Conservation (phyloP, 1,284 basidiomycete genomes). For the Malassezia dermatis region DNA sequence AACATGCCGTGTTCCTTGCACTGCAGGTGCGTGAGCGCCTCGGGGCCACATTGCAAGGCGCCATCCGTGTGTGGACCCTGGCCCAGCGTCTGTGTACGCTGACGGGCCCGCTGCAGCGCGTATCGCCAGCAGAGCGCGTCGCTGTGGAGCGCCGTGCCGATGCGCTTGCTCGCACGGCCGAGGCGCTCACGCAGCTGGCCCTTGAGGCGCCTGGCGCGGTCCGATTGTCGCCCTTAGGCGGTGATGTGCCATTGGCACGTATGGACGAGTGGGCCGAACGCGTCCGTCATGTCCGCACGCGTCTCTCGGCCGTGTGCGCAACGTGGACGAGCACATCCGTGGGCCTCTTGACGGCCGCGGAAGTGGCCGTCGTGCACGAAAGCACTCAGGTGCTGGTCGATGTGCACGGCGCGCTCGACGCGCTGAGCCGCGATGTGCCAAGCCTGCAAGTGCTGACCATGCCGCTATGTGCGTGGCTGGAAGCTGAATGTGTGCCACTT, state of each 20-base stretch:
- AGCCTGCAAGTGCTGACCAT: neutral
- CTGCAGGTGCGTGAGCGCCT: conserved; percentile 23
- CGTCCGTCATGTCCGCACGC: neutral
- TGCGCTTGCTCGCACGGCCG: neutral
- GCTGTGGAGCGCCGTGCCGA: neutral
- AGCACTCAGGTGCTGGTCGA: neutral
- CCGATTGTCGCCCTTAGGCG: neutral
- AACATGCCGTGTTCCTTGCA: conserved; percentile 54
- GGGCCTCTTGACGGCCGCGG: neutral
- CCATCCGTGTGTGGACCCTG: neutral
- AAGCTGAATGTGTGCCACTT: neutral
- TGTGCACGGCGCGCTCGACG: neutral
- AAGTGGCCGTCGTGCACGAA: neutral
- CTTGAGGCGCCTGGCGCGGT: neutral
- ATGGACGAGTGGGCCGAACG: neutral
- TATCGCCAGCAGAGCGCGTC: neutral
- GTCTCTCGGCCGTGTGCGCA: neutral
- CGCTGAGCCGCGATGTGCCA: neutral
- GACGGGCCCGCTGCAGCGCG: neutral
- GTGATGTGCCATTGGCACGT: neutral
- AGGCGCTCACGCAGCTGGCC: neutral
- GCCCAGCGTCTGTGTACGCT: conserved; percentile 1
- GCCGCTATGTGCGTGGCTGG: conserved; percentile 10
- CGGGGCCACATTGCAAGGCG: neutral
- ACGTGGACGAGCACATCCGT: neutral